A percentile compares a stretch with the other conserved stretches of the same genome.
Conservation (phyloP, 305 asterid species). For the Fraxinus xanthoxyloides region DNA sequence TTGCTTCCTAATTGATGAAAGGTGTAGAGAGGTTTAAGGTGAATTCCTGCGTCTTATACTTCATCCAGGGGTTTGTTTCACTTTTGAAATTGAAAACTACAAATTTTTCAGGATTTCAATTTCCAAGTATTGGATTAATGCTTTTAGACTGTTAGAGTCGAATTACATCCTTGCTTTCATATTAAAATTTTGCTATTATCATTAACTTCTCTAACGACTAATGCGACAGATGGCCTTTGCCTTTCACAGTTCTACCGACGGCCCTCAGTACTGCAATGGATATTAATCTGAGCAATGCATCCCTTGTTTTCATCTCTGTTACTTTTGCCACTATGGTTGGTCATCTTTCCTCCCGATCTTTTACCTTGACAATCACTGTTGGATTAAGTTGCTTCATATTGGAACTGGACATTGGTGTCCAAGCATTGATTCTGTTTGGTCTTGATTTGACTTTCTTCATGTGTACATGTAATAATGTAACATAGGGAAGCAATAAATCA, state of each 20-base stretch:
- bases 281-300: conserved; percentile 91
- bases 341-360: conserved; percentile 32
- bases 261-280: conserved; percentile 99
- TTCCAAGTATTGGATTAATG: background rate
- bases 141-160: background rate
- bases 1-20: background rate
- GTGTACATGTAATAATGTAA: conserved; percentile 25
- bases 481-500: background rate
- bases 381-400: conserved; percentile 4
- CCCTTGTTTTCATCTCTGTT: conserved; percentile 97
- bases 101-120: background rate
- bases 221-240: conserved; percentile 93
- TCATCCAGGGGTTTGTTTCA: background rate
- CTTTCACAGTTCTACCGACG: conserved; percentile 99
- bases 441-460: conserved; percentile 14
- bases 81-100: background rate
- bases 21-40: background rate
- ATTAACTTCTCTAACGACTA: conserved; percentile 80
- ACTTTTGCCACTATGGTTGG: conserved; percentile 99
- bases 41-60: background rate
- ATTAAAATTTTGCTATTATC: conserved; percentile 28
- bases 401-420: conserved; percentile 6
- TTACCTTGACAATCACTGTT: conserved; percentile 1
- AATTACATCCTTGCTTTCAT: background rate
- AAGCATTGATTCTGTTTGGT: conserved; percentile 11